Evolutionary conservation across 768 basidiomycete species (phyloP), one percentile per base, ranked within the genome.

Genomic region (Leccinum rimulosum): DNA sequence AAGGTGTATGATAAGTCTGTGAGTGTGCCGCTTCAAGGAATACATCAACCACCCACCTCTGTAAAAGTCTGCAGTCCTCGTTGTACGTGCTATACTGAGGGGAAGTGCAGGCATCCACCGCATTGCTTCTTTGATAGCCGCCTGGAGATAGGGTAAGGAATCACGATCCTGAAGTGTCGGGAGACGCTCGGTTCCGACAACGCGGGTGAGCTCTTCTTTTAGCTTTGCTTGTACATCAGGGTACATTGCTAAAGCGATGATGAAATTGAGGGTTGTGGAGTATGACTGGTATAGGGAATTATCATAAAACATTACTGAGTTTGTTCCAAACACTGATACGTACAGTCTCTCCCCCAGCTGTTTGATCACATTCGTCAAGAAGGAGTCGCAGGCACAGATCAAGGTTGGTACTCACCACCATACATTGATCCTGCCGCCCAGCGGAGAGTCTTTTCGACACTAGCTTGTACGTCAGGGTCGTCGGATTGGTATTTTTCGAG

Each of bases 81-180:
- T 55, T 25, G n/a, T 19, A 30, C 61, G 61, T 35, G 64, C 65
- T 2, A 65, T 65, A 4, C 65, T 54, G 10, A 66, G 60, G 1
- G 58, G 57, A 38, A 61, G 56, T 5, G 56, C 53, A 10, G 61
- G 61, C 45, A 36, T 59, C 58, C 61, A 61, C 3, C 54, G 61
- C 33, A 52, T 22, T 2, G 43, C 28, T 45, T 86, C 84, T 35
- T 63, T 63, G 31, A 64, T 57, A 5, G 47, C 11, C 75, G 83
- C 83, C n/a, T 75, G 75, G 22, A 83, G 61, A 58, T 86, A 86
- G 0, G 84, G 83, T 5, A 87, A 72, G 6, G 70, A 66, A 49
- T 80, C 69, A 17, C 63, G 63, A 59, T 65, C 63, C 14, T 61
- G 45, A 14, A 58, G 43, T 7, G 61, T 73, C 0, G 85, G 85